Evolutionary conservation across 2,329 filamentous ascomycete species (phyloP).

Genomic region (Dactylella cylindrospora): DNA sequence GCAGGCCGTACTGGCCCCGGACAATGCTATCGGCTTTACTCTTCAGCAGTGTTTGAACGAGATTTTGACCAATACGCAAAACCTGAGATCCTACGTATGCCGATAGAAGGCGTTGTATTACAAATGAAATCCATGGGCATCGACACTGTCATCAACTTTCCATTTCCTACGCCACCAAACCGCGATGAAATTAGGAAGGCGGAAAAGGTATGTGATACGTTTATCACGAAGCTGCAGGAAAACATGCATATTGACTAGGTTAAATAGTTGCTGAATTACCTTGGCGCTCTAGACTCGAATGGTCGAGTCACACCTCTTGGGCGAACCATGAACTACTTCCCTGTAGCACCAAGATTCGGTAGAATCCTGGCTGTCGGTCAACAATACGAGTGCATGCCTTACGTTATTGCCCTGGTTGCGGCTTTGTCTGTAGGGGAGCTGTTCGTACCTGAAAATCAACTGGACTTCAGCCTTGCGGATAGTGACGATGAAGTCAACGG

Average conservation of each 20-base stretch:
- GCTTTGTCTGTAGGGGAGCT: conserved; percentile 84
- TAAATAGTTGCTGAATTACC: conserved; percentile 69
- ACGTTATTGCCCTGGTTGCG: conserved; percentile 84
- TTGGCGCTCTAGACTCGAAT: conserved; percentile 72
- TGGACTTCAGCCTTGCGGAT: conserved; percentile 62
- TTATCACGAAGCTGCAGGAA: neutral
- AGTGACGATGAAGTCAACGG: conserved; percentile 52
- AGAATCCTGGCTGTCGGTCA: conserved; percentile 89
- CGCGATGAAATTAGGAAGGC: conserved; percentile 74
- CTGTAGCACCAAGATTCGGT: conserved; percentile 83
- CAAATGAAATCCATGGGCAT: conserved; percentile 95
- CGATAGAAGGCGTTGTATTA: conserved; percentile 87
- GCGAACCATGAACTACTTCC: conserved; percentile 81
- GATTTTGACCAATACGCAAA: conserved; percentile 84
- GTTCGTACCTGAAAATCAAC: conserved; percentile 78
- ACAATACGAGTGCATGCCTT: conserved; percentile 76
- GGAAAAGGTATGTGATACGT: conserved; percentile 59
- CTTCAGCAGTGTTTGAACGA: conserved; percentile 86
- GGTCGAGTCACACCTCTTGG: conserved; percentile 79
- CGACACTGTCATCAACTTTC: conserved; percentile 87
- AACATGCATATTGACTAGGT: conserved; percentile 12
- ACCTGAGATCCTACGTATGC: conserved; percentile 85
- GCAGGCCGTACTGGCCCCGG: conserved; percentile 93
- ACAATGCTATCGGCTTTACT: conserved; percentile 93
- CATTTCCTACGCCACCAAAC: conserved; percentile 89